phyloP scores from a whole-genome alignment of 768 basidiomycete genomes.

The Rubroboletus satanas region DNA sequence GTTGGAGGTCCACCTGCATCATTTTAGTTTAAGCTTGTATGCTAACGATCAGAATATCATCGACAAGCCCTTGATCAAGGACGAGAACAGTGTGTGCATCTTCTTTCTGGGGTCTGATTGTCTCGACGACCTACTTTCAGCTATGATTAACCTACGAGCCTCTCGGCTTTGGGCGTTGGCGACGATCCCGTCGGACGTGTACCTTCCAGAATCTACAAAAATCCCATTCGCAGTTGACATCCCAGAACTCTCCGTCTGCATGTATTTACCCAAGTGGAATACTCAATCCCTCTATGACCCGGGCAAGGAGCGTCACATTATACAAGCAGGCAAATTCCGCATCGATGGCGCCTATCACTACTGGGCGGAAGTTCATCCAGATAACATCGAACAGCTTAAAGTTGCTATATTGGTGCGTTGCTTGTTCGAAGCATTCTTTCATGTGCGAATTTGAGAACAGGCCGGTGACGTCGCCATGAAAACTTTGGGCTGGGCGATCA shows the following conservation, averaged over 20 bases:
- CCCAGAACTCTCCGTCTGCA: slow-evolving; percentile 51
- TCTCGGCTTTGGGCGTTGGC: slow-evolving; percentile 46
- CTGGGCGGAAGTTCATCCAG: slow-evolving; percentile 59
- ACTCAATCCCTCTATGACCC: slow-evolving; percentile 70
- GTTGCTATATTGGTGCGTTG: slow-evolving; percentile 55
- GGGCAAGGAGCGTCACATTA: slow-evolving; percentile 56
- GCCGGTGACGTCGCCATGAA: slow-evolving; percentile 56
- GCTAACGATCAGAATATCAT: slow-evolving; percentile 97
- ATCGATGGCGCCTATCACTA: slow-evolving; percentile 73
- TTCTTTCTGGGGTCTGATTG: neutral
- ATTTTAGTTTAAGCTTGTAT: slow-evolving; percentile 76
- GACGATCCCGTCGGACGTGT: slow-evolving; percentile 66
- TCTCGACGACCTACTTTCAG: slow-evolving; percentile 37
- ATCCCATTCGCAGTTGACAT: slow-evolving; percentile 63
- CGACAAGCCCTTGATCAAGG: slow-evolving; percentile 73
- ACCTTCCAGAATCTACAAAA: slow-evolving; percentile 62
- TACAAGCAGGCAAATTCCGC: slow-evolving; percentile 51
- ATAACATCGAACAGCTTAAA: slow-evolving; percentile 75
- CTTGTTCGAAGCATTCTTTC: neutral
- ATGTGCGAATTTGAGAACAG: slow-evolving; percentile 33
- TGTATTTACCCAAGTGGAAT: slow-evolving; percentile 87
- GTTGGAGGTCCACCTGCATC: slow-evolving; percentile 65
- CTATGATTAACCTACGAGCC: slow-evolving; percentile 68
- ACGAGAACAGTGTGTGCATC: slow-evolving; percentile 72
- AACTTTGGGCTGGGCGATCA: slow-evolving; percentile 81